These are phyloP conservation scores for Silene vulgaris DNA, from an alignment of 179 eudicot species.

Conservation along the genomic window DNA sequence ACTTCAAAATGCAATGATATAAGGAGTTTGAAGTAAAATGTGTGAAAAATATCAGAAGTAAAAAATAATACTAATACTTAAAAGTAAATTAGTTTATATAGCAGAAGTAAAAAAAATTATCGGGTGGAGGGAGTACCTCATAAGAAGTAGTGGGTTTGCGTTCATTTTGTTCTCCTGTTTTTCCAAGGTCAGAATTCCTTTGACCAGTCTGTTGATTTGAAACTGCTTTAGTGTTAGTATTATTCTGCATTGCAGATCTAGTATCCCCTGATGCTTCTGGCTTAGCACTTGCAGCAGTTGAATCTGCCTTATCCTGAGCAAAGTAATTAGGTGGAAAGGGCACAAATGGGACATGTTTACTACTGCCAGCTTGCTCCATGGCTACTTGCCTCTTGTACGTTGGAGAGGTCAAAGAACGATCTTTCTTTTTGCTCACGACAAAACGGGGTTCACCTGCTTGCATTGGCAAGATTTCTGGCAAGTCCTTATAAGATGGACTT, in stretches of 20 bases:
- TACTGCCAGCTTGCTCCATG: slow-evolving; percentile 50
- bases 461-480: slow-evolving; percentile 76
- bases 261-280: not conserved
- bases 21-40: no score
- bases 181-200: slow-evolving; percentile 9
- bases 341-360: slow-evolving; percentile 77
- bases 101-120: no score
- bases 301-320: slow-evolving; percentile 39
- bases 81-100: no score
- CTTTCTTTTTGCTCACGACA: slow-evolving; percentile 70
- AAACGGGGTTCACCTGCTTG: slow-evolving; percentile 65
- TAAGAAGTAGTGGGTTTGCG: slow-evolving; percentile 10
- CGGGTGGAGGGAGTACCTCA: slow-evolving; percentile 2
- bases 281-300: slow-evolving; percentile 10
- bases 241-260: not conserved
- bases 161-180: slow-evolving; percentile 18
- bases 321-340: slow-evolving; percentile 92
- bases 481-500: slow-evolving; percentile 41
- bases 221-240: slow-evolving; percentile 14
- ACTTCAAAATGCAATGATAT: no score
- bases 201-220: slow-evolving; percentile 24
- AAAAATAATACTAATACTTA: no score
- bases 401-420: slow-evolving; percentile 71
- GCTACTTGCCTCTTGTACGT: slow-evolving; percentile 58
- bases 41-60: no score